phyloP scores from a whole-genome alignment of 2,329 filamentous ascomycete genomes.

The Fusarium sp. region DNA sequence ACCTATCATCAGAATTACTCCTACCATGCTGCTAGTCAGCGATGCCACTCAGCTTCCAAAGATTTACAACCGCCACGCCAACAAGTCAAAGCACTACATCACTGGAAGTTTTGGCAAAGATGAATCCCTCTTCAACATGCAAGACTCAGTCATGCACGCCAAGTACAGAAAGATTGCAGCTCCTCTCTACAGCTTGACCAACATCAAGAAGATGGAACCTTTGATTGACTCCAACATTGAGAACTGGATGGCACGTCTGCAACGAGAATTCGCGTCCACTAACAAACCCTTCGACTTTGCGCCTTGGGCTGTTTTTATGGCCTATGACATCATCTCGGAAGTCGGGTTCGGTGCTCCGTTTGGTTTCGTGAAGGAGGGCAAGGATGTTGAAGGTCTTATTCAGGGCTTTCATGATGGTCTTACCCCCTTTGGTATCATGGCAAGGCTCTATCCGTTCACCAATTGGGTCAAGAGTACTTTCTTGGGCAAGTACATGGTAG shows the following conservation, averaged over 20 bases:
- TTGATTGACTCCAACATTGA: slow-evolving; percentile 64
- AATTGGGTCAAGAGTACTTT: slow-evolving; percentile 37
- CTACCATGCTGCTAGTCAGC: slow-evolving; percentile 45
- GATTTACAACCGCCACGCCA: slow-evolving; percentile 66
- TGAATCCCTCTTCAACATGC: slow-evolving; percentile 70
- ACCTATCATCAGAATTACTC: slow-evolving; percentile 42
- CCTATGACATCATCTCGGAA: slow-evolving; percentile 64
- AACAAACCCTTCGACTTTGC: slow-evolving; percentile 65
- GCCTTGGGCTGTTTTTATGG: slow-evolving; percentile 46
- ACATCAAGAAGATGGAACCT: slow-evolving; percentile 70
- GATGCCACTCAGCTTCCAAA: slow-evolving; percentile 64
- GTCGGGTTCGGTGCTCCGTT: slow-evolving; percentile 57
- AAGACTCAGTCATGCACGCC: slow-evolving; percentile 63
- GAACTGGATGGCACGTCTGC: slow-evolving; percentile 64
- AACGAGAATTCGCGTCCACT: slow-evolving; percentile 58
- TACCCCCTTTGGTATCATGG: slow-evolving; percentile 55
- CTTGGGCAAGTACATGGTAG: slow-evolving; percentile 40
- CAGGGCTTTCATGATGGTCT: slow-evolving; percentile 37
- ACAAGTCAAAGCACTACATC: slow-evolving; percentile 71
- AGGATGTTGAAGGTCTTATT: slow-evolving; percentile 60
- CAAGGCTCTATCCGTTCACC: slow-evolving; percentile 50
- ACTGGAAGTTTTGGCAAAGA: slow-evolving; percentile 67
- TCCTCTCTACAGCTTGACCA: slow-evolving; percentile 66
- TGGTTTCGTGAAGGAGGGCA: slow-evolving; percentile 61
- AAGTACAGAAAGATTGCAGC: slow-evolving; percentile 67